Base-by-base conservation (phyloP, 179 eudicot genomes). In the Amaranthus tricolor region DNA sequence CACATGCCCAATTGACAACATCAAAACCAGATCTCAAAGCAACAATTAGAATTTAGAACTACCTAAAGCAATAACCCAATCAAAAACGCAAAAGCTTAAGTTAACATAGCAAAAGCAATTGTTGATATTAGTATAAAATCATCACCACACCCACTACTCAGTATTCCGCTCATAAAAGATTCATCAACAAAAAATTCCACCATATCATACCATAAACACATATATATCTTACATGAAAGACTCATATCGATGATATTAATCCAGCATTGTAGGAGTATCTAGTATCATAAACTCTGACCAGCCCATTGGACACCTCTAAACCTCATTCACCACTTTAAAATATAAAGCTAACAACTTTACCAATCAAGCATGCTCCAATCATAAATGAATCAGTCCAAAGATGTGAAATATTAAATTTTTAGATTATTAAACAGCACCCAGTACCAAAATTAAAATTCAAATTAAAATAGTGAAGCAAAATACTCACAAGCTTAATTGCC, bases 401-500 rank as follows among this genome's bases (percentile, higher is more conserved):
- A 31, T 31, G 40, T 31, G 2, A 31, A 31, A 31, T 31, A 31
- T 4, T 31, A 31, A 31, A 3, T 31, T 48, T 8, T 0, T 0
- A 45, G 40, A 4, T 4, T 50, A 31, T n/a, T 13, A 31, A 68
- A 50, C 17, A 19, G 43, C 51, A 19, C 43, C 12, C 65, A 16
- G 53, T 50, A 65, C 5, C 67, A 14, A 17, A 48, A 17, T 4
- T 7, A 43, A 31, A 5, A 64, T 60, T 65, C 51, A 72, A 64
- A 10, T 66, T 45, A 70, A 77, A 47, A 19, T 56, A 17, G 74
- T 78, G 52, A 69, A 65, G 20, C 58, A 78, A 66, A 9, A 31
- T 31, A 86, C 93, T 89, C 78, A 92, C 97, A 79, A 92, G 96
- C 87, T 92, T 92, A 68, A 90, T 88, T 73, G 96, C 96, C 74